A percentile compares a stretch with the other conserved stretches of the same genome.
phyloP scores from a whole-genome alignment of 257 asterid genomes.

The Linaria vulgaris region DNA sequence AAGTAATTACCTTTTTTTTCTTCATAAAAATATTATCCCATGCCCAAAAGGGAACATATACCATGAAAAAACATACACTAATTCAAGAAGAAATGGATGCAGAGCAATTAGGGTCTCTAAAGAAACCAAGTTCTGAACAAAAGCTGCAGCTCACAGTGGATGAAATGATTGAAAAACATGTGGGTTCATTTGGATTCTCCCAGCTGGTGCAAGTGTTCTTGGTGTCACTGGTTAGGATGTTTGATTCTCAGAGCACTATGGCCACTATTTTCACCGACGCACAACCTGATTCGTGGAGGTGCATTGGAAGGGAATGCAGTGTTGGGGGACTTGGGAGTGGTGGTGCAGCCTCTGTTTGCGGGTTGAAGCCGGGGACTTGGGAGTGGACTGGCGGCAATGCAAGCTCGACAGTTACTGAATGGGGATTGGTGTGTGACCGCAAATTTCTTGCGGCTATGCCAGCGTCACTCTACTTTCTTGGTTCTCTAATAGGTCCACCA shows the following conservation, averaged over 20 bases:
- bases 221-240: conserved; percentile 58
- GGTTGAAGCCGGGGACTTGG: conserved; percentile 56
- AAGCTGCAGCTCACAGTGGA: conserved; percentile 53
- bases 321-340: conserved; percentile 5
- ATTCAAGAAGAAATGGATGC: conserved; percentile 36
- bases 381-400: conserved; percentile 52
- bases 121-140: conserved; percentile 14
- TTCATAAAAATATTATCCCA: no score
- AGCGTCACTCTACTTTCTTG: conserved; percentile 59
- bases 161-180: conserved; percentile 55
- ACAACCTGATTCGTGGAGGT: conserved; percentile 53
- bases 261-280: conserved; percentile 59
- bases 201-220: conserved; percentile 56
- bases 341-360: conserved; percentile 39
- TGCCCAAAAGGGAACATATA: no score
- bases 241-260: conserved; percentile 54
- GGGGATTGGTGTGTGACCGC: conserved; percentile 59
- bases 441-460: conserved; percentile 63
- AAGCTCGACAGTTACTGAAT: conserved; percentile 59
- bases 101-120: conserved; percentile 35
- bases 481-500: conserved; percentile 51
- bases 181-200: conserved; percentile 63
- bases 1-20: not conserved
- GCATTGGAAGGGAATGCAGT: conserved; percentile 34
- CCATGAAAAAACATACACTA: no score